Percentiles rank a stretch among this genome's conserved stretches.
Conservation (phyloP, 2,329 filamentous ascomycete species). For the Beauveria sp. region DNA sequence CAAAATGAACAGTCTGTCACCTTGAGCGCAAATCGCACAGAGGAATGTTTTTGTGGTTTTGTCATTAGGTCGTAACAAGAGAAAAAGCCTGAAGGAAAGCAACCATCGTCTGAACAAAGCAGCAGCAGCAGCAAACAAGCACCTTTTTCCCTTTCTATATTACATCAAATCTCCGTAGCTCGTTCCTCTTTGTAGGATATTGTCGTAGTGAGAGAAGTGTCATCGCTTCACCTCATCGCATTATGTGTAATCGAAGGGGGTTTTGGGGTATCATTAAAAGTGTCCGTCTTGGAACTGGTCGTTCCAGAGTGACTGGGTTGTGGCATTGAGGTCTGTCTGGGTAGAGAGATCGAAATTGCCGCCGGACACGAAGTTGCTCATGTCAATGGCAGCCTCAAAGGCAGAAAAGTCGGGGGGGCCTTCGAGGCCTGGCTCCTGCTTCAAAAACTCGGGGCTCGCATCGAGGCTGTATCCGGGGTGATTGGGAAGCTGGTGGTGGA, state of each 20-base stretch:
- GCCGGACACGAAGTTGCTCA: conserved; percentile 27
- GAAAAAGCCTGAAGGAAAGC: conserved; percentile 4
- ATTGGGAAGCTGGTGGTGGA: not conserved
- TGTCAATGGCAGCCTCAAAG: conserved; percentile 33
- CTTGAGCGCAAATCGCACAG: not conserved
- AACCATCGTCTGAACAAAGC: not conserved
- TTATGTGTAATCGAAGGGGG: conserved; percentile 1
- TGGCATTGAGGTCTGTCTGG: conserved; percentile 19
- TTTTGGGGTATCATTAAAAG: conserved; percentile 23
- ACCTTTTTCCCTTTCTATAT: conserved; percentile 7
- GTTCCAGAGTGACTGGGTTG: conserved; percentile 23
- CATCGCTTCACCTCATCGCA: conserved; percentile 8
- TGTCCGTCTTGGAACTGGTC: conserved; percentile 23
- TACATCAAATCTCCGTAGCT: conserved; percentile 6
- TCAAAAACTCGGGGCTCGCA: conserved; percentile 20
- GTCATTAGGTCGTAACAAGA: conserved; percentile 24
- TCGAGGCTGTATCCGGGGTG: conserved; percentile 15
- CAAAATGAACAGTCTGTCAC: not conserved
- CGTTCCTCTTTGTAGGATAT: conserved; percentile 5
- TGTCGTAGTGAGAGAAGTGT: not conserved
- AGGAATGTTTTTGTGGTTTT: conserved; percentile 10
- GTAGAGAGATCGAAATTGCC: conserved; percentile 23
- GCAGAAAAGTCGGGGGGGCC: conserved; percentile 30
- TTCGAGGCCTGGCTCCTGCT: conserved; percentile 20
- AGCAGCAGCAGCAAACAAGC: conserved; percentile 2